Percentiles rank a stretch among this genome's conserved stretches.
phyloP scores from a whole-genome alignment of 139 green algal species.

The Picochlorum sp. region DNA sequence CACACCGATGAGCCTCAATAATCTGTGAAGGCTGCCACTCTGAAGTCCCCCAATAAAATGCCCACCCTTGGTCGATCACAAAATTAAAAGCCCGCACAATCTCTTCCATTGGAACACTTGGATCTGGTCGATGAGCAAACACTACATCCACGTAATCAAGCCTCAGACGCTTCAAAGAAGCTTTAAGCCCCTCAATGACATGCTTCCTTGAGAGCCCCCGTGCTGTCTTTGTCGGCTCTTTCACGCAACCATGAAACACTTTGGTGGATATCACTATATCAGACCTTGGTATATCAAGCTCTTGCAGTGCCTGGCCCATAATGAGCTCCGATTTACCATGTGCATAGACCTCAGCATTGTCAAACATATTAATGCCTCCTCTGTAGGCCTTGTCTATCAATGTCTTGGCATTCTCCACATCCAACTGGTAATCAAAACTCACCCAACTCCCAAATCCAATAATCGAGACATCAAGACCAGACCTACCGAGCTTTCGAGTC shows the following conservation, averaged over 20 bases:
- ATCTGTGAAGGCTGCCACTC: slow-evolving; percentile 73
- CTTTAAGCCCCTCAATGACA: slow-evolving; percentile 72
- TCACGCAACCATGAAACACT: slow-evolving; percentile 57
- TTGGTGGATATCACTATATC: slow-evolving; percentile 76
- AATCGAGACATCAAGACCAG: slow-evolving; percentile 52
- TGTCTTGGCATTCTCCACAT: slow-evolving; percentile 46
- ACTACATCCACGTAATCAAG: slow-evolving; percentile 83
- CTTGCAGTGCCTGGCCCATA: slow-evolving; percentile 63
- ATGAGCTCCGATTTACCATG: slow-evolving; percentile 62
- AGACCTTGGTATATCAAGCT: slow-evolving; percentile 52
- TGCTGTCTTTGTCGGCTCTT: slow-evolving; percentile 47
- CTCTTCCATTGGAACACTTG: slow-evolving; percentile 74
- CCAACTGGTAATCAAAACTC: slow-evolving; percentile 47
- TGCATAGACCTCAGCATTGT: slow-evolving; percentile 82
- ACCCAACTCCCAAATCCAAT: slow-evolving; percentile 64
- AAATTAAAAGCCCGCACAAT: slow-evolving; percentile 81
- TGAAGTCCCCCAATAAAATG: slow-evolving; percentile 58
- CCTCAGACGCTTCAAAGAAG: slow-evolving; percentile 57
- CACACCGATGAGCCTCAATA: slow-evolving; percentile 27
- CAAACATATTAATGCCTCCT: slow-evolving; percentile 66
- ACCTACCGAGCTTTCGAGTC: slow-evolving; percentile 45
- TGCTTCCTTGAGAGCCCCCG: slow-evolving; percentile 77
- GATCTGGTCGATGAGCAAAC: slow-evolving; percentile 71
- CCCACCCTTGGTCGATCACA: slow-evolving; percentile 33
- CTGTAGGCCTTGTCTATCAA: slow-evolving; percentile 44